Conservation (phyloP, 2,329 filamentous ascomycete genomes). For the Teratosphaeria pseudoeucalypti region DNA sequence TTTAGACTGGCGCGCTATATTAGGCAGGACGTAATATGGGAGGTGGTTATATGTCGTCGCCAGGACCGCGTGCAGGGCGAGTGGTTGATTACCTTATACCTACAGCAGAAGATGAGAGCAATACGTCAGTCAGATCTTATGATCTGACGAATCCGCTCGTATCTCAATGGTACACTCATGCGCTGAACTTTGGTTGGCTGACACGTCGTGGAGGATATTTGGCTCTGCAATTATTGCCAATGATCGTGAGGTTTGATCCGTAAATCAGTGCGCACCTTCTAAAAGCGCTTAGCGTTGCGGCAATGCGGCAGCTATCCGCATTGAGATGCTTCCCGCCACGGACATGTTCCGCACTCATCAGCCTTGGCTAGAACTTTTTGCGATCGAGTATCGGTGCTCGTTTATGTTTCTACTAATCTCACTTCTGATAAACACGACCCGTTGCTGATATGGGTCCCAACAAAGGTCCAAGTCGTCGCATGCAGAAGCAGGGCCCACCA, state of each 20-base stretch:
- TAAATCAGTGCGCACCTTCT: not conserved
- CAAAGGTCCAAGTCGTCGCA: conserved; percentile 59
- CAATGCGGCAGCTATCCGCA: not conserved
- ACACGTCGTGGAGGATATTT: too few species aligned
- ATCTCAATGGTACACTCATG: not conserved
- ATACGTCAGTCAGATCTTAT: not conserved
- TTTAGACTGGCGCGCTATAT: conserved; percentile 27
- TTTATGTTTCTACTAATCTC: not conserved
- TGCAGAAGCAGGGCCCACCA: conserved; percentile 90
- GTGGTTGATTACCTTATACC: not conserved
- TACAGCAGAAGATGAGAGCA: not conserved
- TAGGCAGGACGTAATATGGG: not conserved
- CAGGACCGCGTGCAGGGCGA: not conserved
- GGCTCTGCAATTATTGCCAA: too few species aligned
- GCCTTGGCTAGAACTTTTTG: not conserved
- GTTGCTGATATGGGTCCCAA: not conserved
- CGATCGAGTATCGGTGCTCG: not conserved
- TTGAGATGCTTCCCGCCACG: not conserved
- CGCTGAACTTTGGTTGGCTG: too few species aligned
- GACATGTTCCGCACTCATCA: not conserved
- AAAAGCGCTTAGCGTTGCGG: not conserved
- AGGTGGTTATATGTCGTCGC: not conserved
- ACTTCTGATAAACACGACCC: not conserved
- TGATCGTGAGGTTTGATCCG: not conserved
- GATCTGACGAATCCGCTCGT: not conserved